A percentile compares a stretch with the other conserved stretches of the same genome.
These are phyloP conservation scores for Geotrichum restrictum DNA, from an alignment of 1,139 yeast species.

Conservation along the genomic window DNA sequence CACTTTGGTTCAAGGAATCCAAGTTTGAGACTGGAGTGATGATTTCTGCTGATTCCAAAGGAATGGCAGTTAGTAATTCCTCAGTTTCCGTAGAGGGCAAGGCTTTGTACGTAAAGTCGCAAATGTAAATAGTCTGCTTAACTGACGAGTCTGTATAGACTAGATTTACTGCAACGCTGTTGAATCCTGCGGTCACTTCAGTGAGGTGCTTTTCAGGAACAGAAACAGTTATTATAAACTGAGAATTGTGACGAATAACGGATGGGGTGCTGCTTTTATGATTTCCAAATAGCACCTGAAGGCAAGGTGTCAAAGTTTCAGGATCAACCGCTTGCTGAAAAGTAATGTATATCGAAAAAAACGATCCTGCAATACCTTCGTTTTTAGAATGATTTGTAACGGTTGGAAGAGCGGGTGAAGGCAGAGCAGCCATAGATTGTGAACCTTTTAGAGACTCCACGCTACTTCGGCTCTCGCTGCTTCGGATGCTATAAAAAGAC, in stretches of 20 bases:
- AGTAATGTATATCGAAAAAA: slow-evolving; percentile 21
- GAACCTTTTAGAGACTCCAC: slow-evolving; percentile 2
- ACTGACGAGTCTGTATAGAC: neutral
- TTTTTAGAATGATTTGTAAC: slow-evolving; percentile 21
- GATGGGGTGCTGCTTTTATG: slow-evolving; percentile 19
- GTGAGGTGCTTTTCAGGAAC: slow-evolving; percentile 25
- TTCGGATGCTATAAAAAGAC: slow-evolving; percentile 4
- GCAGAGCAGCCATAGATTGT: slow-evolving; percentile 1
- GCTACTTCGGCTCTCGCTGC: slow-evolving; percentile 11
- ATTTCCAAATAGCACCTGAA: slow-evolving; percentile 25
- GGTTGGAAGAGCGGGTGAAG: slow-evolving; percentile 4
- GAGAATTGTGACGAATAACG: slow-evolving; percentile 15
- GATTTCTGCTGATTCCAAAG: neutral
- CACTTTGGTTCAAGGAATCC: neutral
- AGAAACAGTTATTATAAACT: slow-evolving; percentile 23
- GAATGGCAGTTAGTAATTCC: neutral
- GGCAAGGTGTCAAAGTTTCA: slow-evolving; percentile 15
- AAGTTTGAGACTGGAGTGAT: neutral
- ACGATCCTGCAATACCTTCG: slow-evolving; percentile 21
- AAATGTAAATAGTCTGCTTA: slow-evolving; percentile 2
- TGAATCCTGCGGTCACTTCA: slow-evolving; percentile 9
- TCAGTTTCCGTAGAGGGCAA: neutral
- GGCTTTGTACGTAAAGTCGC: slow-evolving; percentile 12
- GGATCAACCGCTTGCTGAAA: slow-evolving; percentile 17
- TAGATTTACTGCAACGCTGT: neutral